Evolutionary conservation across 495 filamentous ascomycete genomes (phyloP).

Genomic region (Ascodesmis nigricans): DNA sequence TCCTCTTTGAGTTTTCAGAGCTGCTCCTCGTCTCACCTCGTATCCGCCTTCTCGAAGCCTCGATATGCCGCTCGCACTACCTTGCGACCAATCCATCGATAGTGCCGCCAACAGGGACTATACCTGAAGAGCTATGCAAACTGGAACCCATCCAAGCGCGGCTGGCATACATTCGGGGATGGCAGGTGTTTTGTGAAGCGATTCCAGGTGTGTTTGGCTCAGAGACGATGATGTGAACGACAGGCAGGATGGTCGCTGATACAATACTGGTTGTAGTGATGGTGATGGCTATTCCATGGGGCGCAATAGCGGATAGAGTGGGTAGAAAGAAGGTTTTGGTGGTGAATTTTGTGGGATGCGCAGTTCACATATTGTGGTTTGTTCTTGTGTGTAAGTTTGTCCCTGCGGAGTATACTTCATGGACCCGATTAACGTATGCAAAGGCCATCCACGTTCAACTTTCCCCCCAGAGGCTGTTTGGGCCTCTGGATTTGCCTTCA

Average conservation of each 20-base stretch:
- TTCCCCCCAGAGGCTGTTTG: constrained; percentile 5
- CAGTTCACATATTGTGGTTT: constrained; percentile 4
- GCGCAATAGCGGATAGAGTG: constrained; percentile 4
- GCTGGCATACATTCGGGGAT: constrained; percentile 5
- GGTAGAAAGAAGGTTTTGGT: constrained; percentile 3
- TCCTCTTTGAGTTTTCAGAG: constrained; percentile 3
- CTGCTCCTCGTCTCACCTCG: constrained; percentile 5
- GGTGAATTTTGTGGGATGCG: constrained; percentile 4
- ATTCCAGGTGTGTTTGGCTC: background rate
- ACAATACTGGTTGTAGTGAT: constrained; percentile 4
- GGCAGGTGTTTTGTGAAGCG: constrained; percentile 6
- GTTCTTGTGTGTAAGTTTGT: constrained; percentile 4
- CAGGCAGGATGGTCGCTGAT: too few species aligned
- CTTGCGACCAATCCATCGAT: background rate
- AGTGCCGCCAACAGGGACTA: constrained; percentile 1
- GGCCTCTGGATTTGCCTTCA: constrained; percentile 2
- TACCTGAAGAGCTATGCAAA: constrained; percentile 3
- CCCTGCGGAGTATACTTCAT: too few species aligned
- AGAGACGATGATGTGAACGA: too few species aligned
- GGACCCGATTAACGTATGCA: too few species aligned
- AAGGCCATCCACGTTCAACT: background rate
- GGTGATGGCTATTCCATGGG: constrained; percentile 5
- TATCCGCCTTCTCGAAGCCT: constrained; percentile 5
- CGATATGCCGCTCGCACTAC: constrained; percentile 8
- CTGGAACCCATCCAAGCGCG: constrained; percentile 1